A percentile compares a stretch with the other conserved stretches of the same genome.
phyloP scores from a whole-genome alignment of 257 asterid species.

The Penstemon barbatus region DNA sequence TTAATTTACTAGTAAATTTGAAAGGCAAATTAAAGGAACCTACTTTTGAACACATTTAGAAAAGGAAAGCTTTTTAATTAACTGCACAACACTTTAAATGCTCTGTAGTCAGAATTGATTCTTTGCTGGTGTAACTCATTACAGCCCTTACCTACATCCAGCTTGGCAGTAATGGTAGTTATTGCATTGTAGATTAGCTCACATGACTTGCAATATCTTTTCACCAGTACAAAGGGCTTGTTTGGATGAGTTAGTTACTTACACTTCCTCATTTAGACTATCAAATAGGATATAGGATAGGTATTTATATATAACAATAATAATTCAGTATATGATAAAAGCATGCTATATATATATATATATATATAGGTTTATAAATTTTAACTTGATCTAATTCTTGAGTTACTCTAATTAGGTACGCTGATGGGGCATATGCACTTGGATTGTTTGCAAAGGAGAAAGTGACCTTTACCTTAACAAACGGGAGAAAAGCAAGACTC shows the following conservation, averaged over 20 bases:
- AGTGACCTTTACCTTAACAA: conserved; percentile 35
- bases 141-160: conserved; percentile 48
- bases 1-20: conserved; percentile 9
- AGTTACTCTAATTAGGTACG: conserved; percentile 39
- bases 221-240: conserved; percentile 23
- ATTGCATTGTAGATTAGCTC: conserved; percentile 44
- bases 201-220: conserved; percentile 32
- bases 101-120: conserved; percentile 29
- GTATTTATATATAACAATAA: not conserved
- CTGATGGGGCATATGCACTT: conserved; percentile 47
- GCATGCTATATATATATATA: not conserved
- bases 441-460: conserved; percentile 58
- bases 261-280: conserved; percentile 16
- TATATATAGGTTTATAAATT: too few relatives aligned
- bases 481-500: conserved; percentile 34
- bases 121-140: conserved; percentile 40
- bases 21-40: conserved; percentile 1
- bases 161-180: conserved; percentile 40
- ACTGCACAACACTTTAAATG: conserved; percentile 35
- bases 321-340: not conserved
- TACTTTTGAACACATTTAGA: not conserved
- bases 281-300: not conserved
- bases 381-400: not conserved
- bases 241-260: conserved; percentile 23
- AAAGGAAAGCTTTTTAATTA: conserved; percentile 12